Evolutionary conservation across 2,329 filamentous ascomycete species (phyloP).

Genomic region (Pezicula rhizophila): DNA sequence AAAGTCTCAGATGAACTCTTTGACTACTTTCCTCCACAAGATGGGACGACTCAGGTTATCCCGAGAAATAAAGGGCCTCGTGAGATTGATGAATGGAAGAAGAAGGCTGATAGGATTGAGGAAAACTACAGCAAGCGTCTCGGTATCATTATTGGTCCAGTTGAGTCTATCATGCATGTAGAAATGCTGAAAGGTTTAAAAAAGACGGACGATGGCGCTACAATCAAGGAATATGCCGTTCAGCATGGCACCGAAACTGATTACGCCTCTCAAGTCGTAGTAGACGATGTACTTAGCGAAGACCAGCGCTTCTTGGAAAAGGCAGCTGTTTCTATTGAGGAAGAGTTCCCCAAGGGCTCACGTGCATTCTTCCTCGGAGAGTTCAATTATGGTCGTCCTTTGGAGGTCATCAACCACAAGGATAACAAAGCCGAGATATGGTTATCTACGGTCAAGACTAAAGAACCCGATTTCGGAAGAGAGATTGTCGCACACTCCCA

Average conservation of each 20-base stretch:
- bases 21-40: conserved; percentile 68
- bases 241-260: conserved; percentile 82
- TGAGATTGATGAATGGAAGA: conserved; percentile 78
- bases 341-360: conserved; percentile 81
- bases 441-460: conserved; percentile 65
- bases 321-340: conserved; percentile 77
- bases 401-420: conserved; percentile 73
- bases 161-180: conserved; percentile 86
- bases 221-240: conserved; percentile 85
- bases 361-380: conserved; percentile 92
- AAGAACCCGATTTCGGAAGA: conserved; percentile 76
- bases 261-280: conserved; percentile 85
- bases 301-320: conserved; percentile 92
- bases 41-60: conserved; percentile 55
- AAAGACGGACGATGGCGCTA: conserved; percentile 86
- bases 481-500: conserved; percentile 60
- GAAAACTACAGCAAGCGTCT: conserved; percentile 84
- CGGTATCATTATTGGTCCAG: conserved; percentile 76
- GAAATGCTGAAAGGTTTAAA: conserved; percentile 87
- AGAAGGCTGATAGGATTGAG: conserved; percentile 78
- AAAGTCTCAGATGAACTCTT: conserved; percentile 92
- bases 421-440: conserved; percentile 72
- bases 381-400: conserved; percentile 82
- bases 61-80: conserved; percentile 65
- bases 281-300: conserved; percentile 83